Percentiles rank a stretch among this genome's conserved stretches.
Evolutionary conservation across 441 rosid species (phyloP).

Genomic region (Corymbia calophylla): DNA sequence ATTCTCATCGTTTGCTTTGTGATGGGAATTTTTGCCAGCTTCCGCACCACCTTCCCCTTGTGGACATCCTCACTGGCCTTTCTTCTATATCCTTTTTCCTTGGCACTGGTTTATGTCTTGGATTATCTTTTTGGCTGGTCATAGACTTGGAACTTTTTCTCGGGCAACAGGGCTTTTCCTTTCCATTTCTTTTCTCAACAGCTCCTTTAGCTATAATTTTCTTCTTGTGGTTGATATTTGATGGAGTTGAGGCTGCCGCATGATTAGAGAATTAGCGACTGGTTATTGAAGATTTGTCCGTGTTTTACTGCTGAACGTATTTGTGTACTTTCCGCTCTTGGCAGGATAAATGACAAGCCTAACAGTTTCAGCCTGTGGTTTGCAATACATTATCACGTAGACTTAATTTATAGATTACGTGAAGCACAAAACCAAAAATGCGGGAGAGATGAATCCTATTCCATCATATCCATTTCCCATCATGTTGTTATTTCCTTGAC

Average conservation of each 20-base stretch:
- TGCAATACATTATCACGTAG: not conserved
- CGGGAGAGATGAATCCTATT: not conserved
- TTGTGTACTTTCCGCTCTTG: not conserved
- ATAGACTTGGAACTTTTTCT: not conserved
- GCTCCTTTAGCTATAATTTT: not conserved
- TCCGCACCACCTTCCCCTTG: constrained; percentile 9
- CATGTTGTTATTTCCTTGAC: not conserved
- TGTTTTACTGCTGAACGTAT: not conserved
- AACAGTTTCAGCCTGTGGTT: not conserved
- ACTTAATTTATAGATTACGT: not conserved
- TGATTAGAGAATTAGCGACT: not conserved
- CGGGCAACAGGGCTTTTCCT: not conserved
- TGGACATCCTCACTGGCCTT: constrained; percentile 6
- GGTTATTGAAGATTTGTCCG: not conserved
- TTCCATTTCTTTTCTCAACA: not conserved
- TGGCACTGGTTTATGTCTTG: constrained; percentile 5
- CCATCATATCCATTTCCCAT: not conserved
- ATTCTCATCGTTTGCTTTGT: constrained; percentile 2
- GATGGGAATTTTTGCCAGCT: constrained; percentile 7
- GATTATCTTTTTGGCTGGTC: not conserved
- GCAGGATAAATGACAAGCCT: not conserved
- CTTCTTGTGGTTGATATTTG: not conserved
- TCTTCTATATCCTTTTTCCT: constrained; percentile 8
- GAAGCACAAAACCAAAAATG: not conserved
- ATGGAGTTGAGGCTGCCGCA: not conserved